These are phyloP conservation scores for Fusarium beomiforme DNA, from an alignment of 2,329 filamentous ascomycete species.

Conservation along the genomic window DNA sequence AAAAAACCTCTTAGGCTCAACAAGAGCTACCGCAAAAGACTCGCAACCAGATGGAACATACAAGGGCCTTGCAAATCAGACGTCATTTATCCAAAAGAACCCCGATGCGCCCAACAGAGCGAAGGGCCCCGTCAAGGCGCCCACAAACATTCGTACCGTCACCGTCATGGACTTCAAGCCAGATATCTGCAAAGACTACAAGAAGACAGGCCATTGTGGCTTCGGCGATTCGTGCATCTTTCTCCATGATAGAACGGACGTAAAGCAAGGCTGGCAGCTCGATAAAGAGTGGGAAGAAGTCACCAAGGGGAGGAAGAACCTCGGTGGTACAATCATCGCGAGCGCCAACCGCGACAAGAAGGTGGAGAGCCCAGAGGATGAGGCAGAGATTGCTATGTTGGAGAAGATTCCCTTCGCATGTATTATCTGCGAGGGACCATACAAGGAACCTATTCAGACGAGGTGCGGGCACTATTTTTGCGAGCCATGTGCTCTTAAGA, in stretches of 20 bases:
- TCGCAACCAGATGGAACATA: conserved; percentile 72
- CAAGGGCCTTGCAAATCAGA: conserved; percentile 77
- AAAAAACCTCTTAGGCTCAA: conserved; percentile 69
- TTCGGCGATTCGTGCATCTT: conserved; percentile 71
- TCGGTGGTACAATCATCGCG: conserved; percentile 69
- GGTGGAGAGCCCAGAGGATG: conserved; percentile 52
- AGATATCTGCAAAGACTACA: conserved; percentile 90
- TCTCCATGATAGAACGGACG: conserved; percentile 79
- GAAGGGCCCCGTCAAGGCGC: conserved; percentile 87
- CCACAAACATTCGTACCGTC: conserved; percentile 89
- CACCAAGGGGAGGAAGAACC: conserved; percentile 74
- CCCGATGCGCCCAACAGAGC: conserved; percentile 74
- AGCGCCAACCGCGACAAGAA: conserved; percentile 62
- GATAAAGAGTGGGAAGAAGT: conserved; percentile 93
- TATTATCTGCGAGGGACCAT: conserved; percentile 83
- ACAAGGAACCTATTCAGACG: conserved; percentile 84
- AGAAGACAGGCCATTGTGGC: conserved; percentile 70
- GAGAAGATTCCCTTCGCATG: conserved; percentile 91
- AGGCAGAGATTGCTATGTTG: conserved; percentile 75
- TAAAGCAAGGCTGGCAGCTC: conserved; percentile 94
- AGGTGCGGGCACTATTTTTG: conserved; percentile 98
- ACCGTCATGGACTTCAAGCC: conserved; percentile 92
- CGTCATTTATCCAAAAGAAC: conserved; percentile 82
- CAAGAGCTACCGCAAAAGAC: conserved; percentile 53
- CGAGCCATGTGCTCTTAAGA: conserved; percentile 84